phyloP scores from a whole-genome alignment of 257 asterid genomes.

The Solanum dulcamara region DNA sequence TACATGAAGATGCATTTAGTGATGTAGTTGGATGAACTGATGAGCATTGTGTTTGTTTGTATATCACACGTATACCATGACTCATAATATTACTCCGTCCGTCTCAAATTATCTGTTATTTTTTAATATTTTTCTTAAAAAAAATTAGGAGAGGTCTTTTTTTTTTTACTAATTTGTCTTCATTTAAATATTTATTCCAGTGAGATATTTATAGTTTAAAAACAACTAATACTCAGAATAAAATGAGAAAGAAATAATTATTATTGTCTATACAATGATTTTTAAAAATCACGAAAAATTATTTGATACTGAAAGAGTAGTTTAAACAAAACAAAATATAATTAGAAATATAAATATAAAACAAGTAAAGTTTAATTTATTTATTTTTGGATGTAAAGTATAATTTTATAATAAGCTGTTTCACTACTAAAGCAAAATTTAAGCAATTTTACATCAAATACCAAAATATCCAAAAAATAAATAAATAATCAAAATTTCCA shows the following conservation, averaged over 20 bases:
- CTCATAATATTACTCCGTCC: neutral
- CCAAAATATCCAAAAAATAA: neutral
- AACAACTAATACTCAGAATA: neutral
- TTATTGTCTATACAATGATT: neutral
- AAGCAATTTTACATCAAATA: neutral
- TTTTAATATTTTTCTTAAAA: rapidly evolving
- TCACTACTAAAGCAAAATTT: neutral
- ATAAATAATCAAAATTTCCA: neutral
- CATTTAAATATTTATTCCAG: too few species aligned
- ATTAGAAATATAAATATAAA: neutral
- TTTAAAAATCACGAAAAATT: neutral
- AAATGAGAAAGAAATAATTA: neutral
- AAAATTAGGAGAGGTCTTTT: too few species aligned
- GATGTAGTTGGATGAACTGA: neutral
- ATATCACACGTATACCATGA: neutral
- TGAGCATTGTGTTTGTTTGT: neutral
- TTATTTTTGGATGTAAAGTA: neutral
- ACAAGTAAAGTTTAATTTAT: neutral
- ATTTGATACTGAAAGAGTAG: neutral
- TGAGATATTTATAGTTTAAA: neutral
- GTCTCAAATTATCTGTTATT: neutral
- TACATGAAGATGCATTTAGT: neutral
- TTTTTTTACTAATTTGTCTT: too few species aligned
- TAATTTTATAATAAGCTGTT: neutral
- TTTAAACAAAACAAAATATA: neutral